These are phyloP conservation scores for Phialophora tarda DNA, from an alignment of 2,329 filamentous ascomycete species.

Conservation along the genomic window DNA sequence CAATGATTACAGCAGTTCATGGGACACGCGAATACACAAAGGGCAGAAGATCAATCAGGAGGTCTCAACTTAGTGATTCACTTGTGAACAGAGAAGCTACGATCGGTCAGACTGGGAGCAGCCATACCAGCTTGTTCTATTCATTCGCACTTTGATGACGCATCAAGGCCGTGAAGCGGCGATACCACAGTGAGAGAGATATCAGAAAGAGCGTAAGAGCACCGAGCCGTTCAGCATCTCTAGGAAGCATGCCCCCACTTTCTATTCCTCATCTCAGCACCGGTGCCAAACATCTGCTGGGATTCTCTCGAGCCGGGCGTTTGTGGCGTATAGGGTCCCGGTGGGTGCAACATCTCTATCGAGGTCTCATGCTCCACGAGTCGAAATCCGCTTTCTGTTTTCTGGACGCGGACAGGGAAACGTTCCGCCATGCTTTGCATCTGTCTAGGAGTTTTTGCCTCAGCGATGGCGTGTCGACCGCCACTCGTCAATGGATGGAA, in stretches of 20 bases:
- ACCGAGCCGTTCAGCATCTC: not conserved
- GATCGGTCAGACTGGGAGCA: not conserved
- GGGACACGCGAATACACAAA: no score
- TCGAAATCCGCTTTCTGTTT: not conserved
- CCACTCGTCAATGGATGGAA: not conserved
- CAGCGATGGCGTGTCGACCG: not conserved
- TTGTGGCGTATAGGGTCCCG: not conserved
- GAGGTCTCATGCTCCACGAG: not conserved
- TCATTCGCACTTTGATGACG: not conserved
- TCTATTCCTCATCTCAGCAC: not conserved
- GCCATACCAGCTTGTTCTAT: not conserved
- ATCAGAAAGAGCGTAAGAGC: not conserved
- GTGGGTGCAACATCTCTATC: not conserved
- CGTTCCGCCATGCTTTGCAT: slow-evolving; percentile 3
- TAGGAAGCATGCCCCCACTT: not conserved
- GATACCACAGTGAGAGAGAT: not conserved
- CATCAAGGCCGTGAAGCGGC: not conserved
- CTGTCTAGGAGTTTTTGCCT: not conserved
- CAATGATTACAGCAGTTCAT: no score
- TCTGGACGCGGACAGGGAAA: not conserved
- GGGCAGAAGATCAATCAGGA: not conserved
- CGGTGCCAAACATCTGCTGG: not conserved
- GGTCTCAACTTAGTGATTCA: no score
- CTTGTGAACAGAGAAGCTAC: not conserved
- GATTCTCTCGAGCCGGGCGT: not conserved